phyloP scores from a whole-genome alignment of 2,329 filamentous ascomycete species.

The Fusarium torreyae region DNA sequence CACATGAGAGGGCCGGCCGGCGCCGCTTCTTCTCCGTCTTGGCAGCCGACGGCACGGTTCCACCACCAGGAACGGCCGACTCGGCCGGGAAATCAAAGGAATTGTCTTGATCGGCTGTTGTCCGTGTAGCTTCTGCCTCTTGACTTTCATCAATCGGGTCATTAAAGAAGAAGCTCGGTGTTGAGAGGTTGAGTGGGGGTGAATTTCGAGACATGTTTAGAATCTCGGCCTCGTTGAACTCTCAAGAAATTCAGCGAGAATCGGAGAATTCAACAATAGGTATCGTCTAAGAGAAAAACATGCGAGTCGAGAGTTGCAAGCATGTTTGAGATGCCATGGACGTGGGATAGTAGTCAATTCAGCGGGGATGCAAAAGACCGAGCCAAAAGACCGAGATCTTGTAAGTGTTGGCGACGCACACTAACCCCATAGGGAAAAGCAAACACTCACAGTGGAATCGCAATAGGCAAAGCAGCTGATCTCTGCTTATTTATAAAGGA shows the following conservation, averaged over 20 bases:
- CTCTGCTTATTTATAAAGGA: conserved; percentile 3
- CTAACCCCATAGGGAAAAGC: conserved; percentile 20
- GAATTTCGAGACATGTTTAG: conserved; percentile 24
- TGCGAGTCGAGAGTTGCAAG: neutral
- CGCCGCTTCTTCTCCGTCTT: conserved; percentile 56
- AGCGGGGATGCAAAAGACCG: conserved; percentile 32
- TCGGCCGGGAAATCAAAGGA: conserved; percentile 11
- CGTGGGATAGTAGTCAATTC: neutral
- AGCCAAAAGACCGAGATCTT: conserved; percentile 35
- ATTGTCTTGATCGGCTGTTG: conserved; percentile 6
- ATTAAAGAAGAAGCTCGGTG: conserved; percentile 39
- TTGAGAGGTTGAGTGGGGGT: conserved; percentile 24
- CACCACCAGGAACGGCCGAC: conserved; percentile 7
- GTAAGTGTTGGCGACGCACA: conserved; percentile 9
- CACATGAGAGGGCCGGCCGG: conserved; percentile 65
- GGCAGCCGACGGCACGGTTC: conserved; percentile 19
- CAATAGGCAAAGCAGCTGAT: neutral
- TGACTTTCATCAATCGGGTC: conserved; percentile 27
- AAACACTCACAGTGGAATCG: neutral
- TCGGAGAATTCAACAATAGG: conserved; percentile 24
- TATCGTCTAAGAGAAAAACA: neutral
- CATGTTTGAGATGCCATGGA: conserved; percentile 6
- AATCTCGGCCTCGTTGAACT: neutral
- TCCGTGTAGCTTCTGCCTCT: neutral
- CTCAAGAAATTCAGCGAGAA: conserved; percentile 18